Base-by-base conservation (phyloP, 192 early-diverging fungal species). In the Coemansia sp. region DNA sequence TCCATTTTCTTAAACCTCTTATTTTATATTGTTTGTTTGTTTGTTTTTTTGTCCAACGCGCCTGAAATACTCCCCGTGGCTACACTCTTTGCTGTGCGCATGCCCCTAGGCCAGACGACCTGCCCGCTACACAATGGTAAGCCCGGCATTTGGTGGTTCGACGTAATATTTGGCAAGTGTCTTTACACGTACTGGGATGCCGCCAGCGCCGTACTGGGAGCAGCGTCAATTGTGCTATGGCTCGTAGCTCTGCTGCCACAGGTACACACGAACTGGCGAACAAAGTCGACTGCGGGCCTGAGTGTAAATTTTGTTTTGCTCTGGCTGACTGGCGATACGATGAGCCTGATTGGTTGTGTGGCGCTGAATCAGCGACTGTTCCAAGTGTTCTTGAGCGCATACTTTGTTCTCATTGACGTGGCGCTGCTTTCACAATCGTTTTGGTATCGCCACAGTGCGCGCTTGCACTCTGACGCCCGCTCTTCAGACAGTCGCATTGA, bases 291-390 rank as follows among this genome's bases (percentile, higher is more conserved):
- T 5, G 72, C 65, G 8, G 72, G 72, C 4, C 65, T 79, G 15
- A 71, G 72, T 39, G 61, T 53, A 0, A 40, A 44, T 10, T 63
- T 79, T 29, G 62, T 79, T 1, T 12, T 64, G 47, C 60, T 79
- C 10, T 79, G 78, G 78, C 47, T 73, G 29, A 61, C 71, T 80
- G 92, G 92, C 24, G 93, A 95, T 67, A 55, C 89, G 50, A 85
- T 87, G 63, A 93, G 92, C 72, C 71, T 93, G 5, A 68, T 91
- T 47, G 93, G 92, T 13, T 89, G 90, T 27, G 47, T 93, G 20
- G 68, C 92, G 36, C 92, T 92, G 34, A 62, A 87, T 8, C 93
- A 93, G 71, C 87, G 89, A n/a, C 79, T 84, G n/a, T 95, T 95
- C 67, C 93, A 95, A 33, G 61, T 71, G 16, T 50, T 74, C 16